These are phyloP conservation scores for Psilocybe subaeruginosa DNA, from an alignment of 768 basidiomycete genomes.

Conservation along the genomic window DNA sequence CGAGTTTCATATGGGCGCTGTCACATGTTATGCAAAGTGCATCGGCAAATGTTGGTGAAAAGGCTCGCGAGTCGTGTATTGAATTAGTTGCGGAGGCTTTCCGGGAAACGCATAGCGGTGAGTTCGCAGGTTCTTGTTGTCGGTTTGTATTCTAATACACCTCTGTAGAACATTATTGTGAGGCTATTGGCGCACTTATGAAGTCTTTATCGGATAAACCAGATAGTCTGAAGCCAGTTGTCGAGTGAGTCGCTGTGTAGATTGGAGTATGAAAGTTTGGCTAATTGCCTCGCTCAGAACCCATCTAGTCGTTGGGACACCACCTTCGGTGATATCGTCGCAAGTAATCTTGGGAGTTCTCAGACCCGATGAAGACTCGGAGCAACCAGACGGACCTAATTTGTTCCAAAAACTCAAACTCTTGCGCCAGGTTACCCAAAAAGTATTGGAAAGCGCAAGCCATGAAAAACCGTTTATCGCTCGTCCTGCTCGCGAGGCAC, in stretches of 20 bases:
- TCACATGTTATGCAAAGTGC: conserved; percentile 75
- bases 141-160: neutral
- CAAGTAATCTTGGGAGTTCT: conserved; percentile 63
- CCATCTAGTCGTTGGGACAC: conserved; percentile 69
- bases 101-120: conserved; percentile 70
- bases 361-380: conserved; percentile 47
- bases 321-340: conserved; percentile 64
- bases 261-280: no score
- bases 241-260: conserved; percentile 54
- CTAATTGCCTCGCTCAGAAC: conserved; percentile 37
- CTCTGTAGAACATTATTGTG: conserved; percentile 65
- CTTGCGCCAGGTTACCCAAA: conserved; percentile 68
- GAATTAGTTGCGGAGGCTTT: conserved; percentile 84
- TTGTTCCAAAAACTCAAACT: conserved; percentile 70
- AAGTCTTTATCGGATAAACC: conserved; percentile 64
- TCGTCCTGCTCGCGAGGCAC: conserved; percentile 81
- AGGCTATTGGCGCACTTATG: conserved; percentile 65
- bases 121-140: conserved; percentile 8
- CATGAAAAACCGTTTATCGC: conserved; percentile 74
- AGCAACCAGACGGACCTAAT: conserved; percentile 39
- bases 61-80: conserved; percentile 69
- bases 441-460: conserved; percentile 68
- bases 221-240: conserved; percentile 64
- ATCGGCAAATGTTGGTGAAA: conserved; percentile 75
- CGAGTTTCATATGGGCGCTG: conserved; percentile 76